Evolutionary conservation across 805 yeast species (phyloP), one percentile per base, ranked within the genome.

Genomic region (Lipomyces orientalis): DNA sequence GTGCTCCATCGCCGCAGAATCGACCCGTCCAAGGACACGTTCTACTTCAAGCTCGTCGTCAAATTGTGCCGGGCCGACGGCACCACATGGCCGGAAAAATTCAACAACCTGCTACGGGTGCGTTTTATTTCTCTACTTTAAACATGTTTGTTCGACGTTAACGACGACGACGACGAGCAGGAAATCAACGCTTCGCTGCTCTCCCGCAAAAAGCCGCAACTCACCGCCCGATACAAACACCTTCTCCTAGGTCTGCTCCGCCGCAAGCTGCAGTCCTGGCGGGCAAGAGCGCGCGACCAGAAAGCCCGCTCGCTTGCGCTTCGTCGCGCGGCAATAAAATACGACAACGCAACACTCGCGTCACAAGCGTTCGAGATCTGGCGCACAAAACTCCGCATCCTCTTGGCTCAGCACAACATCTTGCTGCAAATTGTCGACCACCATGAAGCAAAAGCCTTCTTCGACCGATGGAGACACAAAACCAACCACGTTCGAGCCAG

Each of bases 1-100:
- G 72, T 69, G 14, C 66, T 69, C 22, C 67, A 67, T 12, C 67
- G 58, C 10, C 54, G 54, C 25, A 58, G 57, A 25, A 64, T 69
- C 31, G 66, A 69, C 46, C 34, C 70, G 8, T 57, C 72, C n/a
- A 46, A 54, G 29, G 72, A 69, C 33, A 33, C 61, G 10, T 64
- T 64, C 52, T 69, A 60, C 55, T 67, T 67, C 31, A 65, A 62
- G 54, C 68, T 69, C 19, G 54, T 69, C 46, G 58, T 69, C 56
- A 69, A 64, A 51, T 63, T 69, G 31, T 58, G 64, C 51, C 64
- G 67, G 46, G 10, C 69, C 4, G 61, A 61, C 9, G 72, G 72
- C 16, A 12, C 43, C 19, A 57, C 67, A 1, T 69, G 72, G 72
- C 65, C 67, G 1, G 70, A 63, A 12, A 63, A 68, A 33, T 67